phyloP scores from a whole-genome alignment of 73 alveolate species.

The Effrenium voratum region DNA sequence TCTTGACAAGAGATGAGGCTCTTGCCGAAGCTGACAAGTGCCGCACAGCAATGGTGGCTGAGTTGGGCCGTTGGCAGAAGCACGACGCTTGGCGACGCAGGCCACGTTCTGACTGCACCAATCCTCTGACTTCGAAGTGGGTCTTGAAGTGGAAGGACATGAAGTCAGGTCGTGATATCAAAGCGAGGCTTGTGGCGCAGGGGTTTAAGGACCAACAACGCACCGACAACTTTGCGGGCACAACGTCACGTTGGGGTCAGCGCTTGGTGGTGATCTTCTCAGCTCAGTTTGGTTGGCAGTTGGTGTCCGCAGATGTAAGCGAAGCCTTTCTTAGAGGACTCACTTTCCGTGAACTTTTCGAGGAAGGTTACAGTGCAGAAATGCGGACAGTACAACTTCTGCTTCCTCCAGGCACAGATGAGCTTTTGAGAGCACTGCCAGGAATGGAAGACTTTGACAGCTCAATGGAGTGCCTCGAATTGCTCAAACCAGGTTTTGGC shows the following conservation, averaged over 20 bases:
- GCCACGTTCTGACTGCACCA: background rate
- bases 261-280: background rate
- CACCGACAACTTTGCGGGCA: background rate
- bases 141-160: conserved; percentile 35
- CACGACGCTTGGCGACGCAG: conserved; percentile 8
- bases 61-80: conserved; percentile 7
- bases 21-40: background rate
- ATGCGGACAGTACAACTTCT: background rate
- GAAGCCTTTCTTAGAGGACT: conserved; percentile 15
- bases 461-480: background rate
- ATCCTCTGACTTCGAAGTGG: background rate
- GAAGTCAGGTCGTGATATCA: background rate
- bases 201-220: background rate
- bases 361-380: background rate
- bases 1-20: background rate
- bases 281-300: background rate
- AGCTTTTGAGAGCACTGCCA: background rate
- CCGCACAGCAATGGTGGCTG: background rate
- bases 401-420: background rate
- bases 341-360: background rate
- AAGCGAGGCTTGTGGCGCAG: background rate
- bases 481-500: conserved; percentile 25
- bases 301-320: background rate
- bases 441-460: conserved; percentile 3
- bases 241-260: conserved; percentile 8